Conservation (phyloP, 2,329 filamentous ascomycete species). For the Aureobasidium namibiae region DNA sequence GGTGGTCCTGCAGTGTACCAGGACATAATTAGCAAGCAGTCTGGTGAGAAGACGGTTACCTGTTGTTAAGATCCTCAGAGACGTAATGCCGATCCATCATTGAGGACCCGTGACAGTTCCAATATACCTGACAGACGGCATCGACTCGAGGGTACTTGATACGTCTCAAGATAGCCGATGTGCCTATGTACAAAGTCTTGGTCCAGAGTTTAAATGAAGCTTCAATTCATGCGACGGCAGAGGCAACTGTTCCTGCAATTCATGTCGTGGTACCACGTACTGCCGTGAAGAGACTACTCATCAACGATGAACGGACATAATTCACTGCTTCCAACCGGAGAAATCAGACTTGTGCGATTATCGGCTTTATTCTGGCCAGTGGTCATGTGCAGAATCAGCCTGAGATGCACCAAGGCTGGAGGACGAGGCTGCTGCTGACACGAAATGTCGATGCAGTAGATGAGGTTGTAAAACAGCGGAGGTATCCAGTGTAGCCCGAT, state of each 20-base stretch:
- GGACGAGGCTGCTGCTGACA: slow-evolving; percentile 1
- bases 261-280: neutral
- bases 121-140: neutral
- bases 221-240: neutral
- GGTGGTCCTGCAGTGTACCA: neutral
- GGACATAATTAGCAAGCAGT: neutral
- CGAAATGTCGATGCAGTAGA: neutral
- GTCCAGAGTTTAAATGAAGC: neutral
- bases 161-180: neutral
- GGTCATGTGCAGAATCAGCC: neutral
- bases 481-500: neutral
- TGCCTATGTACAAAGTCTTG: neutral
- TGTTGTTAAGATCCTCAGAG: neutral
- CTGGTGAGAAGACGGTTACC: neutral
- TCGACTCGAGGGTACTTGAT: neutral
- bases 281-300: neutral
- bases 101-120: neutral
- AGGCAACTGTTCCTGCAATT: neutral
- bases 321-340: neutral
- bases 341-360: neutral
- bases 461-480: neutral
- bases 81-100: neutral
- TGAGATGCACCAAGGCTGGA: neutral
- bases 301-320: neutral
- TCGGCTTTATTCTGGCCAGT: neutral